phyloP scores from a whole-genome alignment of 306 rosid species.

The Cyclanthera cordifolia region DNA sequence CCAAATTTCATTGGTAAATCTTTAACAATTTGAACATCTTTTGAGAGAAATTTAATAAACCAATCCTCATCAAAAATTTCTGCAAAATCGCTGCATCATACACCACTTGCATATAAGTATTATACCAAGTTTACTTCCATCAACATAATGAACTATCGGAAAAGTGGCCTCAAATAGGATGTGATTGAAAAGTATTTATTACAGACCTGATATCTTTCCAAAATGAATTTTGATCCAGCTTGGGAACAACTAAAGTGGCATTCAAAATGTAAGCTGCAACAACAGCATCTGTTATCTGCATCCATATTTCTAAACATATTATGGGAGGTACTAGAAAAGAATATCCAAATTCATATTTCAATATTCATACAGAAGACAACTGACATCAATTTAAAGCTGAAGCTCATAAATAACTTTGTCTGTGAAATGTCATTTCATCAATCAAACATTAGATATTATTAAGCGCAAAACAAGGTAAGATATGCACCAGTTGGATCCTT shows the following conservation, averaged over 20 bases:
- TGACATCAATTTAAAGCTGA: not conserved
- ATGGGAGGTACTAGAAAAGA: constrained; percentile 7
- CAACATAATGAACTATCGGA: not conserved
- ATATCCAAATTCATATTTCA: constrained; percentile 4
- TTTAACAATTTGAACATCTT: constrained; percentile 55
- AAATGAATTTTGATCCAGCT: constrained; percentile 69
- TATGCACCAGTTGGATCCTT: not conserved
- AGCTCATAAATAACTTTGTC: not conserved
- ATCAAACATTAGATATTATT: not conserved
- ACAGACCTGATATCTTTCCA: constrained; percentile 81
- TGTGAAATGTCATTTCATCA: not conserved
- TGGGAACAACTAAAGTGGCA: constrained; percentile 88
- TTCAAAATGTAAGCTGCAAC: constrained; percentile 80
- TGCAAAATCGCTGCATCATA: constrained; percentile 61
- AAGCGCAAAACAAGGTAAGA: not conserved
- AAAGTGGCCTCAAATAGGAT: not conserved
- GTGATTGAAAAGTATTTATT: not conserved
- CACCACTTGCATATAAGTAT: constrained; percentile 14
- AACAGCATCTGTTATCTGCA: constrained; percentile 86
- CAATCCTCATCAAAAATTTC: constrained; percentile 66
- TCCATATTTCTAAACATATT: constrained; percentile 12
- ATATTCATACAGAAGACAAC: not conserved
- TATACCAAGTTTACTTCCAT: not conserved
- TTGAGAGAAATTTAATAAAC: constrained; percentile 61
- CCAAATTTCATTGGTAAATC: constrained; percentile 41